Evolutionary conservation across 169 alveolate species (phyloP).

Genomic region (Cryptosporidium felis): DNA sequence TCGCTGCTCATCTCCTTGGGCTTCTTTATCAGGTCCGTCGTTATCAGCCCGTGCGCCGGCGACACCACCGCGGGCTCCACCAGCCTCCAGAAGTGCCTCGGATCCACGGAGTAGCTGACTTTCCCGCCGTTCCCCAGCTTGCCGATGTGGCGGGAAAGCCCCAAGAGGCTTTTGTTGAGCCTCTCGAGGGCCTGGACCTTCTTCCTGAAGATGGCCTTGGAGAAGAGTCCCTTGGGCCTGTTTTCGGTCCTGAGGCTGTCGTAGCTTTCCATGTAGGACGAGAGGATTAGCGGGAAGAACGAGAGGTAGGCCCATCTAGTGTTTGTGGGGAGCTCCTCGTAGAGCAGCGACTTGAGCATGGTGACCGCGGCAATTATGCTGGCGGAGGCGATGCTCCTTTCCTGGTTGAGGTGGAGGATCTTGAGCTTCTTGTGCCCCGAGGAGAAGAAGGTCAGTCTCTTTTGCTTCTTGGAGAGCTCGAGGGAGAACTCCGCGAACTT

Average conservation of each 20-base stretch:
- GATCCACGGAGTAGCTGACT: not conserved
- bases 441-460: not conserved
- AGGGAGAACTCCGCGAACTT: constrained; percentile 57
- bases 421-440: constrained; percentile 2
- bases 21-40: constrained; percentile 46
- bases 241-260: not conserved
- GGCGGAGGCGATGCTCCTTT: constrained; percentile 54
- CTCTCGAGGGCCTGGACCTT: constrained; percentile 21
- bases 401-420: not conserved
- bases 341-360: constrained; percentile 32
- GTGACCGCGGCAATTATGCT: constrained; percentile 39
- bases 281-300: constrained; percentile 33
- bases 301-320: constrained; percentile 15
- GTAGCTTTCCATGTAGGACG: constrained; percentile 12
- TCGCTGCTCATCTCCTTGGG: constrained; percentile 28
- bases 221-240: constrained; percentile 6
- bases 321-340: constrained; percentile 47
- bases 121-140: constrained; percentile 12
- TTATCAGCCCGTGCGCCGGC: constrained; percentile 53
- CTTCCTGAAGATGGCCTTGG: constrained; percentile 2
- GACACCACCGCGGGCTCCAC: constrained; percentile 36
- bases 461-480: constrained; percentile 6
- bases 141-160: constrained; percentile 9
- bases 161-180: constrained; percentile 8
- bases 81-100: constrained; percentile 19